Percentiles rank a stretch among this genome's conserved stretches.
Conservation (phyloP, 805 yeast genomes). For the Yarrowia hollandica region DNA sequence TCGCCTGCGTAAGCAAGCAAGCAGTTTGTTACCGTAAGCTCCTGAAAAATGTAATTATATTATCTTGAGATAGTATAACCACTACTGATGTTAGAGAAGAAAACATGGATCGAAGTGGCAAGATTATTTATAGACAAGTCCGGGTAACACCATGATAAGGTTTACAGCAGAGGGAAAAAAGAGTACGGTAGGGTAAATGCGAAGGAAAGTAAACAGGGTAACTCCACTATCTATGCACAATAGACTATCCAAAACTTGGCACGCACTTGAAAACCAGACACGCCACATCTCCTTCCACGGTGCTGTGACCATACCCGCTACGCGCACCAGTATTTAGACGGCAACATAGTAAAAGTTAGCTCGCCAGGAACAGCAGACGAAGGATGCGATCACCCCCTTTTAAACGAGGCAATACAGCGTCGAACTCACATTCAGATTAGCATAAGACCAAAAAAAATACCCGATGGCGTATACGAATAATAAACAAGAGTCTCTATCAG, state of each 20-base stretch:
- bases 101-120: slow-evolving; percentile 16
- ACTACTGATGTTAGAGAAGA: slow-evolving; percentile 27
- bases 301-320: no score
- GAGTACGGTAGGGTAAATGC: slow-evolving; percentile 18
- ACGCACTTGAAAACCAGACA: background rate
- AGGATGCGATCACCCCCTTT: no score
- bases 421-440: no score
- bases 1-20: slow-evolving; percentile 24
- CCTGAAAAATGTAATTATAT: slow-evolving; percentile 28
- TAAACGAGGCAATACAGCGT: no score
- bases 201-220: background rate
- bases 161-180: background rate
- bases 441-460: background rate
- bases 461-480: background rate
- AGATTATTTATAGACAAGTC: background rate
- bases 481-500: background rate
- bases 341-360: no score
- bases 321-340: no score
- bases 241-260: background rate
- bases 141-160: slow-evolving; percentile 12
- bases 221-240: background rate
- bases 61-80: slow-evolving; percentile 29
- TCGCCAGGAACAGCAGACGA: no score
- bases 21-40: slow-evolving; percentile 25
- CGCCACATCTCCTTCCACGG: no score